Evolutionary conservation across 2,329 filamentous ascomycete species (phyloP), one percentile per base, ranked within the genome.

Genomic region (Penicillium rolfsii): DNA sequence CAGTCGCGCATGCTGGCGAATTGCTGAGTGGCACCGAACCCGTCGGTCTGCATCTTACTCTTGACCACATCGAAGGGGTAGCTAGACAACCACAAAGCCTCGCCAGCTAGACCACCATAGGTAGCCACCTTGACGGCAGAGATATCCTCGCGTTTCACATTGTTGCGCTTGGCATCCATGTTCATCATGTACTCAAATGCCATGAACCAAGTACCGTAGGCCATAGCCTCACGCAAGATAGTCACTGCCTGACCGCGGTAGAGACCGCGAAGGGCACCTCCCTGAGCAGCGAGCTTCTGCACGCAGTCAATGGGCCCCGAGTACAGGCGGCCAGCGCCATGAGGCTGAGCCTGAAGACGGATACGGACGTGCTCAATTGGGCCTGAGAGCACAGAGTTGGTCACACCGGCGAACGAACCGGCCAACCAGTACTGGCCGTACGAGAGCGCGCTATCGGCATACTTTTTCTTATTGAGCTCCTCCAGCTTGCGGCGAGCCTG

Each of bases 21-120:
- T 74, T 84, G 84, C 81, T 89, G 87, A 64, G 85, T 80, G 4
- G 74, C 77, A 2, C 91, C 92, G 74, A 97, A 95, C 0, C 91
- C 93, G 79, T 99, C 95, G 60, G 90, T 97, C 85, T 99, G 95
- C 94, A 98, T 97, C 86, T 97, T 98, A 80, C 92, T 97, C 90
- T 99, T 99, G 79, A 99, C 80, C 30, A 99, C 94, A 79, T 99
- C 95, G 67, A 99, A 90, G 24, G 95, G 95, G 80, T 99, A 99
- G 74, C 92, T 96, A 38, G 85, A 85, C 58, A 99, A 82, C 95
- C 95, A 99, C 59, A 99, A 85, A 55, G 88, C 91, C 83, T 99
- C 95, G 69, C 95, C 95, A 0, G 95, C 95, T 43, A 99, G 78
- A 48, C 95, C 95, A 66, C 95, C 95, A 76, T 98, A 99, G 12